A percentile compares a stretch with the other conserved stretches of the same genome.
Evolutionary conservation across 768 basidiomycete genomes (phyloP).

Genomic region (Mycena olivaceomarginata): DNA sequence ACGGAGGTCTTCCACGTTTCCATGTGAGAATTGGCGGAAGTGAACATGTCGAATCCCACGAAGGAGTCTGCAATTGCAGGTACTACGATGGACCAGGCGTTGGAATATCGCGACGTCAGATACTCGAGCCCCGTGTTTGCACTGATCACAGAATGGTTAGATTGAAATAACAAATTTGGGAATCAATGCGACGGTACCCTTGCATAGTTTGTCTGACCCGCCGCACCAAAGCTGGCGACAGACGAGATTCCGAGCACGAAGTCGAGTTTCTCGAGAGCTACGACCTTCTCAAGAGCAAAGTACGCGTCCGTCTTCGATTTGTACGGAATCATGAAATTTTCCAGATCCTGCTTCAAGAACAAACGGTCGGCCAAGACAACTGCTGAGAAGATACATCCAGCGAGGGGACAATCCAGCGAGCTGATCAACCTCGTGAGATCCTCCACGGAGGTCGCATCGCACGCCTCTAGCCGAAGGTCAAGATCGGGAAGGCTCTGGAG

Average conservation of each 20-base stretch:
- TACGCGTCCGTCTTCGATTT: constrained; percentile 47
- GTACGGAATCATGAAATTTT: constrained; percentile 53
- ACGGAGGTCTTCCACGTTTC: constrained; percentile 4
- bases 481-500: constrained; percentile 53
- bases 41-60: not conserved
- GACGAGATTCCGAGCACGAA: constrained; percentile 60
- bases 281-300: too few relatives aligned
- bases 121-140: constrained; percentile 57
- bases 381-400: constrained; percentile 57
- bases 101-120: constrained; percentile 46
- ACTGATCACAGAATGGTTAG: constrained; percentile 42
- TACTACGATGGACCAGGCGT: constrained; percentile 56
- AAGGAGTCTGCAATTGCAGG: constrained; percentile 53
- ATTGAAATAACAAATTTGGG: not conserved
- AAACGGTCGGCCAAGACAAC: constrained; percentile 54
- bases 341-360: constrained; percentile 54
- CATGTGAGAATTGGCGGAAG: constrained; percentile 6
- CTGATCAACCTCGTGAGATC: constrained; percentile 46
- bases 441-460: constrained; percentile 51
- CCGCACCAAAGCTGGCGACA: constrained; percentile 56
- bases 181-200: constrained; percentile 48
- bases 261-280: constrained; percentile 49
- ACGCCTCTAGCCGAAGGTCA: constrained; percentile 52
- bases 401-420: constrained; percentile 49
- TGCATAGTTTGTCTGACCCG: constrained; percentile 62